Conservation (phyloP, 2,329 filamentous ascomycete species). For the Ceratocystis papillata region DNA sequence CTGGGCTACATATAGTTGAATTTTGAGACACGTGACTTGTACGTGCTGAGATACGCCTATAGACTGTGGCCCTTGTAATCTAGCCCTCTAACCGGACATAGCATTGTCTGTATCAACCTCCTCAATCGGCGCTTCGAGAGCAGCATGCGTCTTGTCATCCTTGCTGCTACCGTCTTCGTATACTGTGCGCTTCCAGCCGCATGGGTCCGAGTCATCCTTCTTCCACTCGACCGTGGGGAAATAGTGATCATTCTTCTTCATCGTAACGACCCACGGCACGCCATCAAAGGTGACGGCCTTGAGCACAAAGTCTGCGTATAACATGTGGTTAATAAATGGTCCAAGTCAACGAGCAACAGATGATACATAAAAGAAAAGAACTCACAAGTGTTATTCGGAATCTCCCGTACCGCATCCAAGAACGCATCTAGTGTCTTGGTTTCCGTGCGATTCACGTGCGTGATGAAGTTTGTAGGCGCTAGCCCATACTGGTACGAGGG, state of each 20-base stretch:
- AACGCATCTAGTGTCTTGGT: constrained; percentile 77
- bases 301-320: constrained; percentile 65
- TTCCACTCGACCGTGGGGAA: constrained; percentile 62
- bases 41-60: no score
- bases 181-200: constrained; percentile 53
- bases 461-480: constrained; percentile 94
- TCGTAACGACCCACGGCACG: constrained; percentile 97
- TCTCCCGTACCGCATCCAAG: constrained; percentile 68
- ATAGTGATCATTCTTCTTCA: constrained; percentile 99
- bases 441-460: constrained; percentile 79
- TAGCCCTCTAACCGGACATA: constrained; percentile 12
- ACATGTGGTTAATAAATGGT: no score
- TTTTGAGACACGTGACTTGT: no score
- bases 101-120: constrained; percentile 15
- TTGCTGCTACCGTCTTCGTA: constrained; percentile 18
- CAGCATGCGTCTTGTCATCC: constrained; percentile 10
- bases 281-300: constrained; percentile 98
- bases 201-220: constrained; percentile 49
- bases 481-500: constrained; percentile 84
- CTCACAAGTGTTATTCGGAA: constrained; percentile 86
- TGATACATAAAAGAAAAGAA: not conserved
- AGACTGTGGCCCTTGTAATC: not conserved
- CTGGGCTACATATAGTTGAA: no score
- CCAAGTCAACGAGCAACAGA: no score
- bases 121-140: not conserved